Evolutionary conservation across 1,284 basidiomycete species (phyloP).

Genomic region (Cerioporus squamosus): DNA sequence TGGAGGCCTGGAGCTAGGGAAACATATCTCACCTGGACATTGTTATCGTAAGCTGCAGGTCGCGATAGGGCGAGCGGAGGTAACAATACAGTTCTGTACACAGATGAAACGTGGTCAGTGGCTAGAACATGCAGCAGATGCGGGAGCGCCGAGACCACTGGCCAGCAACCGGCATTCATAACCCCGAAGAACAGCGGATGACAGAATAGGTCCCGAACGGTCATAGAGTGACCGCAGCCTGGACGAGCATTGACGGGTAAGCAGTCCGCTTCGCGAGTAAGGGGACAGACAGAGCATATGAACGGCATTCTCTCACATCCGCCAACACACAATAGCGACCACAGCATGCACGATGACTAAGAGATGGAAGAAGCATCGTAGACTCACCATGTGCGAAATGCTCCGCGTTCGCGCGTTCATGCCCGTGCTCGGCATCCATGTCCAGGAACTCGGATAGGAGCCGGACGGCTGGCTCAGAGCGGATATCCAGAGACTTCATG

Average conservation of each 20-base stretch:
- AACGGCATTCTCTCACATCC: neutral
- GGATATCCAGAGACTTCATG: conserved; percentile 87
- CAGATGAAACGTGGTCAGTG: conserved; percentile 12
- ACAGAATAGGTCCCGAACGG: neutral
- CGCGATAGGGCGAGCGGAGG: conserved; percentile 82
- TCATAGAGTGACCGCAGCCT: neutral
- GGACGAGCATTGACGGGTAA: neutral
- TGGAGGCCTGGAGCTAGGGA: conserved; percentile 1
- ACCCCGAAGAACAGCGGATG: neutral
- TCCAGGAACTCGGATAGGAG: conserved; percentile 86
- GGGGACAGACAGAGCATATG: neutral
- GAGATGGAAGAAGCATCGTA: conserved; percentile 14
- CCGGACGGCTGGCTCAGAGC: conserved; percentile 83
- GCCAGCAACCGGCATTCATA: too few relatives aligned
- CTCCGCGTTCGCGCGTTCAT: conserved; percentile 72
- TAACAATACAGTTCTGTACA: conserved; percentile 81
- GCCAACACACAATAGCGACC: neutral
- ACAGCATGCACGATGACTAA: neutral
- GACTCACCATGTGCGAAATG: conserved; percentile 86
- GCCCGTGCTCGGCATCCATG: conserved; percentile 56
- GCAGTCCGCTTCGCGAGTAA: neutral
- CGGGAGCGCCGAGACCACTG: too few relatives aligned
- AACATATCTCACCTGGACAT: conserved; percentile 70
- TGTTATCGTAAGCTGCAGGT: conserved; percentile 79
- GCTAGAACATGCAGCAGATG: neutral